phyloP scores from a whole-genome alignment of 164 flowering plant species.

The Stephania japonica region DNA sequence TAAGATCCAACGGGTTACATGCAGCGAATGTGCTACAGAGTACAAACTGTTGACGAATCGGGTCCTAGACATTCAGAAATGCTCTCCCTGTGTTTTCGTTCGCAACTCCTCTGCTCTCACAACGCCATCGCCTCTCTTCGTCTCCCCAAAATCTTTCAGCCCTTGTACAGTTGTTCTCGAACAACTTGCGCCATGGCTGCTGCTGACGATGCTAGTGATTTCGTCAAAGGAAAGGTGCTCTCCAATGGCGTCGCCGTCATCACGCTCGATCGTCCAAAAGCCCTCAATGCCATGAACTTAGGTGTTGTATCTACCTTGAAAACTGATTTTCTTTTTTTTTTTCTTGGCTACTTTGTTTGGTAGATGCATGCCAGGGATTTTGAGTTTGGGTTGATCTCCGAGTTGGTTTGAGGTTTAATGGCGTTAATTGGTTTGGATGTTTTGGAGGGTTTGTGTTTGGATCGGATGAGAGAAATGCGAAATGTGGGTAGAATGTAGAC shows the following conservation, averaged over 20 bases:
- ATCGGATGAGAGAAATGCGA: not conserved
- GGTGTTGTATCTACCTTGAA: constrained; percentile 30
- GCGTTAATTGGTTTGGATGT: too few species aligned
- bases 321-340: not conserved
- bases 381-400: not conserved
- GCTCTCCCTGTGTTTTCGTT: not conserved
- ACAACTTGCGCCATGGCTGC: constrained; percentile 33
- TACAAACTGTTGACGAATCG: not conserved
- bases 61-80: not conserved
- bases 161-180: not conserved
- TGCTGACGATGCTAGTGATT: constrained; percentile 41
- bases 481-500: not conserved
- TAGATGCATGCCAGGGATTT: too few species aligned
- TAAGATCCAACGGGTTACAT: not conserved
- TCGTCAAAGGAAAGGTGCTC: constrained; percentile 67
- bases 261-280: constrained; percentile 97
- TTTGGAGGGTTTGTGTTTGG: not conserved
- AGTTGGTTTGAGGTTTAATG: not conserved
- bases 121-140: not conserved
- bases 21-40: not conserved
- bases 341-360: too few species aligned
- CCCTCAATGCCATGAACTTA: constrained; percentile 95
- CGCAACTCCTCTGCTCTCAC: not conserved
- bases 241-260: constrained; percentile 86
- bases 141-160: not conserved